Percentiles rank a stretch among this genome's conserved stretches.
Conservation (phyloP, 2,329 filamentous ascomycete species). For the Aspergillus sp. region DNA sequence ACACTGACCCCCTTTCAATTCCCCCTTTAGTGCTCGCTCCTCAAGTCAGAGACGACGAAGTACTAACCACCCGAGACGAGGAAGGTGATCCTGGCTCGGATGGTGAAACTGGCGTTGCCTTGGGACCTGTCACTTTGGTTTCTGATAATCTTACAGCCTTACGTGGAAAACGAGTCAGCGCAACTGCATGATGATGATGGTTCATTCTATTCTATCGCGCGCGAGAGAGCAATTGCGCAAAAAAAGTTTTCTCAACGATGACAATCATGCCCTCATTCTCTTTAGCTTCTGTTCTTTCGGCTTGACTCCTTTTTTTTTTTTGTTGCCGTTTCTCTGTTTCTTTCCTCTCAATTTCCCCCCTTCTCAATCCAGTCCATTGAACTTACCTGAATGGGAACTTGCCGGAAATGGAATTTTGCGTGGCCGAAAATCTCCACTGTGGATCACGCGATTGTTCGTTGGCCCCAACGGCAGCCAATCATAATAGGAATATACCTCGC, state of each 20-base stretch:
- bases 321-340: neutral
- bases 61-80: neutral
- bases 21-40: neutral
- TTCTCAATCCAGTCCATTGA: neutral
- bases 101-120: neutral
- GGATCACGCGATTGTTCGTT: neutral
- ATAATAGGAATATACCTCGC: neutral
- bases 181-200: too few species aligned
- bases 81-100: neutral
- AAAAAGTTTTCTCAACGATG: too few species aligned
- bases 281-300: too few species aligned
- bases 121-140: neutral
- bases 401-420: slow-evolving; percentile 6
- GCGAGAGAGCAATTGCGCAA: too few species aligned
- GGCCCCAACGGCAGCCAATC: neutral
- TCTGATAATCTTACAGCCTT: neutral
- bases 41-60: too few species aligned
- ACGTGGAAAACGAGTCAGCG: too few species aligned
- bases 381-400: neutral
- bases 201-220: too few species aligned
- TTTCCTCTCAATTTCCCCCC: neutral
- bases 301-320: too few species aligned
- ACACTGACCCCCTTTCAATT: neutral
- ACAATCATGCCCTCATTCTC: too few species aligned
- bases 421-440: slow-evolving; percentile 4